phyloP scores from a whole-genome alignment of 345 rosid species.

The Salix koriyanagi region DNA sequence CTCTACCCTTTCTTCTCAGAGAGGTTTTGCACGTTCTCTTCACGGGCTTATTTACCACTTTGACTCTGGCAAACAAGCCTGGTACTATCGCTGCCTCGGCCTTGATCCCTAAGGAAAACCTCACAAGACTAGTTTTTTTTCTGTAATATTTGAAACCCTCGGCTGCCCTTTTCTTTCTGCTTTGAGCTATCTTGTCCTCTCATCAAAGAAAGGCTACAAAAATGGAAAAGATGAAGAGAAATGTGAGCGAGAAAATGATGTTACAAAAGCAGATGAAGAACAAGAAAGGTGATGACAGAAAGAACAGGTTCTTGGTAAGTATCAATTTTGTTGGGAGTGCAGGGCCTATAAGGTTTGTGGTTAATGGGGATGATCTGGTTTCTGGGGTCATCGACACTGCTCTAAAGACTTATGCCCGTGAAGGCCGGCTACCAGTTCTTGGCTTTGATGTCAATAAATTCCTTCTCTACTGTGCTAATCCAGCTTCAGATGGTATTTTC shows the following conservation, averaged over 20 bases:
- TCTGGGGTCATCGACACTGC: slow-evolving; percentile 9
- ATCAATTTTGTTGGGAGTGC: slow-evolving; percentile 20
- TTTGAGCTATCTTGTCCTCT: not conserved
- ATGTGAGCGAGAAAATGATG: slow-evolving; percentile 2
- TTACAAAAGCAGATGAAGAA: slow-evolving; percentile 1
- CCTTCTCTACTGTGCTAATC: slow-evolving; percentile 14
- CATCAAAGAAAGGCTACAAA: not conserved
- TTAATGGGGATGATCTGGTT: slow-evolving; percentile 17
- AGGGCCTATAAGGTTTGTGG: slow-evolving; percentile 17
- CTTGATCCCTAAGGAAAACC: not conserved
- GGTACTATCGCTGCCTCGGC: not conserved
- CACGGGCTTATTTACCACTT: not conserved
- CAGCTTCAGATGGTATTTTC: slow-evolving; percentile 8
- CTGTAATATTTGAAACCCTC: not conserved
- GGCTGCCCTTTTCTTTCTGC: not conserved
- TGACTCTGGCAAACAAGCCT: not conserved
- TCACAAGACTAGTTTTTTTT: not conserved
- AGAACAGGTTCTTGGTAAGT: slow-evolving; percentile 8
- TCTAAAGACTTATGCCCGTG: slow-evolving; percentile 11
- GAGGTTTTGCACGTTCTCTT: not conserved
- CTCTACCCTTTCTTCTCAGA: slow-evolving; percentile 1
- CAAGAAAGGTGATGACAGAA: not conserved
- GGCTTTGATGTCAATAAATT: slow-evolving; percentile 13
- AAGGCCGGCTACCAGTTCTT: slow-evolving; percentile 22
- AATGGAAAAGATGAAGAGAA: not conserved